These are phyloP conservation scores for Pulicaria dysenterica DNA, from an alignment of 129 eudicot species.

Conservation along the genomic window DNA sequence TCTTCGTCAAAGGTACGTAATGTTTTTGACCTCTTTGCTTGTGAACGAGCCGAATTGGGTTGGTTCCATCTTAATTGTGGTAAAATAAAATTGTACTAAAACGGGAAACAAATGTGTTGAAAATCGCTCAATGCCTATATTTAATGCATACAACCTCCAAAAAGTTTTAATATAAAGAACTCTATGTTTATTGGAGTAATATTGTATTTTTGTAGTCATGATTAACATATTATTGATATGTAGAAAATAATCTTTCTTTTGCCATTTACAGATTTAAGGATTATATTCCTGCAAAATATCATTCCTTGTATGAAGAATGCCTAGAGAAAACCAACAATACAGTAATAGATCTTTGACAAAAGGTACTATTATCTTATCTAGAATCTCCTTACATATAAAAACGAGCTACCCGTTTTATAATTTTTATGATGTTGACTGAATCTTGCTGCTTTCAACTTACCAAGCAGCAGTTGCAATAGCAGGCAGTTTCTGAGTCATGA, in stretches of 20 bases:
- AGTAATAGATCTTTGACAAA: slow-evolving; percentile 36
- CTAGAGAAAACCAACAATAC: slow-evolving; percentile 22
- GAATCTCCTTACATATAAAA: neutral
- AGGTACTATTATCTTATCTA: slow-evolving; percentile 23
- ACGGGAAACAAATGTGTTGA: neutral
- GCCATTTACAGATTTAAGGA: slow-evolving; percentile 63
- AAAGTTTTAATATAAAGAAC: neutral
- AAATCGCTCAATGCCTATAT: neutral
- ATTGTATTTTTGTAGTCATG: neutral
- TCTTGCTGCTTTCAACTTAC: neutral
- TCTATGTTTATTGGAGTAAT: neutral
- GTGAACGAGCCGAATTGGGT: neutral
- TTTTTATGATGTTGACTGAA: neutral
- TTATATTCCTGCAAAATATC: slow-evolving; percentile 67
- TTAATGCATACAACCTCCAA: neutral
- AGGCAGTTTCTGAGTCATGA: slow-evolving; percentile 6
- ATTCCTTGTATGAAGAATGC: slow-evolving; percentile 53
- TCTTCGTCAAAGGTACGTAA: slow-evolving; percentile 78
- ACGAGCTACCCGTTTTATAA: neutral
- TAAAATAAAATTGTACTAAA: neutral
- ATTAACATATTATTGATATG: neutral
- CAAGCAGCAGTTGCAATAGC: slow-evolving; percentile 10
- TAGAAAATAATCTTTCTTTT: neutral
- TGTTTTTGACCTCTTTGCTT: slow-evolving; percentile 11
- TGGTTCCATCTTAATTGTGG: neutral